Evolutionary conservation across 2,329 filamentous ascomycete species (phyloP).

Genomic region (Cladosporium velox): DNA sequence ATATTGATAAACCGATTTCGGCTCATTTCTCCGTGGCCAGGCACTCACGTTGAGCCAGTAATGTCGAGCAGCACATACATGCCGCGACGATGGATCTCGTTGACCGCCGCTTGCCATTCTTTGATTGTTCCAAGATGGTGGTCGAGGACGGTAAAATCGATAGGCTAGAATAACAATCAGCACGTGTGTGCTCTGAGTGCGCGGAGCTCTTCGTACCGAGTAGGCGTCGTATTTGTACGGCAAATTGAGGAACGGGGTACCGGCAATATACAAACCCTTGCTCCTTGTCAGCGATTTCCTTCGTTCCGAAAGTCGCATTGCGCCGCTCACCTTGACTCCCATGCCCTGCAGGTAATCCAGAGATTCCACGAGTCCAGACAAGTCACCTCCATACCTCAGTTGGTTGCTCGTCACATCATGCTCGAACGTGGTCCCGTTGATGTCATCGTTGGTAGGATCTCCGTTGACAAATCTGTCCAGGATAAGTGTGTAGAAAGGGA

Average conservation of each 20-base stretch:
- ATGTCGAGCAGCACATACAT: constrained; percentile 70
- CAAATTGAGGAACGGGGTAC: constrained; percentile 64
- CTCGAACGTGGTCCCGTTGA: constrained; percentile 62
- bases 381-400: constrained; percentile 64
- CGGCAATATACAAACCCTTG: constrained; percentile 62
- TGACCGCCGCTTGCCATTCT: constrained; percentile 58
- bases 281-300: constrained; percentile 36
- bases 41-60: constrained; percentile 50
- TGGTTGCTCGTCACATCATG: constrained; percentile 63
- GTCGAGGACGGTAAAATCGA: constrained; percentile 64
- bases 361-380: constrained; percentile 59
- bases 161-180: constrained; percentile 51
- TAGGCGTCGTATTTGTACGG: constrained; percentile 62
- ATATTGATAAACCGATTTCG: neutral
- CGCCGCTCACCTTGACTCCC: constrained; percentile 48
- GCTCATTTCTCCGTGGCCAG: neutral
- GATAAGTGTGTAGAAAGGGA: constrained; percentile 67
- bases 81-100: constrained; percentile 59
- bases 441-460: constrained; percentile 64
- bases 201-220: neutral
- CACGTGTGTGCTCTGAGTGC: neutral
- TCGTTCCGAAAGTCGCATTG: neutral
- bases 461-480: constrained; percentile 66
- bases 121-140: constrained; percentile 62
- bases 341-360: constrained; percentile 66